These are phyloP conservation scores for Skeletonema costatum DNA, from an alignment of 108 stramenopile genomes.

Conservation along the genomic window DNA sequence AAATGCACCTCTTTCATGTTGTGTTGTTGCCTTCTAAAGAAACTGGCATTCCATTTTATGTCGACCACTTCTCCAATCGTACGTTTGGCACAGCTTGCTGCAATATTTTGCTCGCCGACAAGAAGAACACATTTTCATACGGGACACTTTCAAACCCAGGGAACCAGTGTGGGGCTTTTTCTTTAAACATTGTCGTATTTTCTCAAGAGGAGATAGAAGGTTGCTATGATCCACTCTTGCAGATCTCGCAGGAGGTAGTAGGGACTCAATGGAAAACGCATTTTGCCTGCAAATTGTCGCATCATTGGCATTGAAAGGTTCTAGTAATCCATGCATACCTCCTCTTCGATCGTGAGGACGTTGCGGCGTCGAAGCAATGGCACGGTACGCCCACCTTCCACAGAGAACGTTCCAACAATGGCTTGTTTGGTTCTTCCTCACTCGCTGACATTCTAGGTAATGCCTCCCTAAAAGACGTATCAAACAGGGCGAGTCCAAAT, in stretches of 20 bases:
- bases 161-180: neutral
- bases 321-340: neutral
- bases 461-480: slow-evolving; percentile 67
- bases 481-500: slow-evolving; percentile 76
- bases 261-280: slow-evolving; percentile 3
- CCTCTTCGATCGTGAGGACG: neutral
- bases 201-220: slow-evolving; percentile 19
- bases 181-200: slow-evolving; percentile 12
- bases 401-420: slow-evolving; percentile 93
- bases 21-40: slow-evolving; percentile 42
- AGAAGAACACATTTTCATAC: slow-evolving; percentile 93
- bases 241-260: slow-evolving; percentile 1
- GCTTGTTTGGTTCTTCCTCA: slow-evolving; percentile 67
- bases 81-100: slow-evolving; percentile 87
- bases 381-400: slow-evolving; percentile 87
- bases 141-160: slow-evolving; percentile 51
- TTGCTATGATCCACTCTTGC: neutral
- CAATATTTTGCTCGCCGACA: slow-evolving; percentile 91
- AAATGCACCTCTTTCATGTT: neutral
- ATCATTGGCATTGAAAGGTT: neutral
- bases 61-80: slow-evolving; percentile 89
- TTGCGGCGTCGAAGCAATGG: slow-evolving; percentile 16
- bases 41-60: slow-evolving; percentile 90
- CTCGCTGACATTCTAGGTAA: slow-evolving; percentile 61
- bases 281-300: neutral